Percentiles rank a stretch among this genome's conserved stretches.
These are phyloP conservation scores for Pouteria campechiana DNA, from an alignment of 179 eudicot genomes.

Conservation along the genomic window DNA sequence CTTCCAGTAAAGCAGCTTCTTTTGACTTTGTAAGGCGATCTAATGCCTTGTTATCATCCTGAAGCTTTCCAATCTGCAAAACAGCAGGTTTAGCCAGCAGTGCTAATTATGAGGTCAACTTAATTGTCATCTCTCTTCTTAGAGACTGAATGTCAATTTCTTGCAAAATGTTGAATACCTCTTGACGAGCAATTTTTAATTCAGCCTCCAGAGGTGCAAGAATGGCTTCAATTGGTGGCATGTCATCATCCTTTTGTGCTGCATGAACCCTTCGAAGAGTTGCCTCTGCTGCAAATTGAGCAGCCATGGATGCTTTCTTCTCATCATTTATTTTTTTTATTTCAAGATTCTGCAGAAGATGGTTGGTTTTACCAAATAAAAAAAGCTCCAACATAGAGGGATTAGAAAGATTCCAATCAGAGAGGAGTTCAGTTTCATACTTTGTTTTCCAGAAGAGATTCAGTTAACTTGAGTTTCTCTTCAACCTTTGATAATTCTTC, in stretches of 20 bases:
- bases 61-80: conserved; percentile 77
- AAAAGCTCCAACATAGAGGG: neutral
- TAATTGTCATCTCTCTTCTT: too few relatives aligned
- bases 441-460: conserved; percentile 78
- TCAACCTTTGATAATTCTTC: conserved; percentile 79
- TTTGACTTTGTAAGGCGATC: conserved; percentile 93
- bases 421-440: conserved; percentile 22
- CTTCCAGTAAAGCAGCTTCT: conserved; percentile 90
- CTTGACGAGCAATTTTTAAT: conserved; percentile 82
- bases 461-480: conserved; percentile 77
- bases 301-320: conserved; percentile 95
- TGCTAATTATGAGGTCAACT: too few relatives aligned
- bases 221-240: conserved; percentile 98
- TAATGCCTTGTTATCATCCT: conserved; percentile 89
- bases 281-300: conserved; percentile 98
- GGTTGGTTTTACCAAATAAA: neutral
- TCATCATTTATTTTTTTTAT: conserved; percentile 90
- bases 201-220: conserved; percentile 95
- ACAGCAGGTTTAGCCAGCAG: neutral
- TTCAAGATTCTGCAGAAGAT: conserved; percentile 65
- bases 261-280: conserved; percentile 95
- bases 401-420: neutral
- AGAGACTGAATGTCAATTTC: too few relatives aligned
- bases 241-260: conserved; percentile 92
- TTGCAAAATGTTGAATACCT: conserved; percentile 41